These are phyloP conservation scores for Diaporthe citrichinensis DNA, from an alignment of 2,329 filamentous ascomycete genomes.

Conservation along the genomic window DNA sequence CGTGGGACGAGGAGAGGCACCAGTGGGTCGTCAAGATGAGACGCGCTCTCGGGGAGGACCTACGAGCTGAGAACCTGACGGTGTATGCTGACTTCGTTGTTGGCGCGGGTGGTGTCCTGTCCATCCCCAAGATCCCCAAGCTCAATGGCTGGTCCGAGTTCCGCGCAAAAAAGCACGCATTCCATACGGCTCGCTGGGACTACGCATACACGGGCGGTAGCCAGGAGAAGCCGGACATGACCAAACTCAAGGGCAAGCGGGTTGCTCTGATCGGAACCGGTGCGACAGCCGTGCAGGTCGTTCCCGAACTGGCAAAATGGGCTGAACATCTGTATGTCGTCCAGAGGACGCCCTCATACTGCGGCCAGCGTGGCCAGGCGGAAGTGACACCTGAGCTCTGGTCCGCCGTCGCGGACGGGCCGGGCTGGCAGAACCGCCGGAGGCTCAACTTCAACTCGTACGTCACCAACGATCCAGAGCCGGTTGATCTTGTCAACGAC, in stretches of 20 bases:
- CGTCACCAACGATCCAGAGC: not conserved
- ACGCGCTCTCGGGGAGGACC: not conserved
- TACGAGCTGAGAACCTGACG: not conserved
- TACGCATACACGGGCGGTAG: not conserved
- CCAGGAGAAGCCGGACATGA: not conserved
- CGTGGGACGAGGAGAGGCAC: not conserved
- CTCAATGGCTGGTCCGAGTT: not conserved
- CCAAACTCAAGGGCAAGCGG: not conserved
- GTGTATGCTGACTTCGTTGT: conserved; percentile 6
- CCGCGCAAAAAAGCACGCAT: not conserved
- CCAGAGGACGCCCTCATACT: not conserved
- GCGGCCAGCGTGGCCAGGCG: not conserved
- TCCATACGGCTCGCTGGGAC: conserved; percentile 18
- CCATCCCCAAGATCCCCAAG: not conserved
- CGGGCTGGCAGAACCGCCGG: not conserved
- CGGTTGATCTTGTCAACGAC: not conserved
- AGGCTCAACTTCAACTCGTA: not conserved
- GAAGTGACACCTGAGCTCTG: not conserved
- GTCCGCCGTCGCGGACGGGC: not conserved
- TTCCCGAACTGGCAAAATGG: conserved; percentile 17
- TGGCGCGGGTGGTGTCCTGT: not conserved
- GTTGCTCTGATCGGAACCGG: conserved; percentile 8
- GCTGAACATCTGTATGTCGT: not conserved
- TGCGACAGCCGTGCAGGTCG: not conserved
- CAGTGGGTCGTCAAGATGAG: not conserved